Evolutionary conservation across 2,329 filamentous ascomycete species (phyloP).

Genomic region (Aspergillus sp.): DNA sequence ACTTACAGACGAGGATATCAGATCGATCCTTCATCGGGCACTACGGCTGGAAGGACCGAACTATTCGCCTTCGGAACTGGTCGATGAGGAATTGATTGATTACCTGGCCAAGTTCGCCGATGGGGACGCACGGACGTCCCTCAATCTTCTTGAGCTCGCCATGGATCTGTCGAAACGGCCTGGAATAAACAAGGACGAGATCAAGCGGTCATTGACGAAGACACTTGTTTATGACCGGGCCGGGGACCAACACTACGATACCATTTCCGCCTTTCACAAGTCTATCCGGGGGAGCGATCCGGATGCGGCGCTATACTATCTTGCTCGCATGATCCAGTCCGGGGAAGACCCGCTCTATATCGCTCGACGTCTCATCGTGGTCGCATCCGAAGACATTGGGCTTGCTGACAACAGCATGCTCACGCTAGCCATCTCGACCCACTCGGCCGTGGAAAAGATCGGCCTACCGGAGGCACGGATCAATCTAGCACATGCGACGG

Average conservation of each 20-base stretch:
- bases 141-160: conserved; percentile 89
- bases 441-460: conserved; percentile 86
- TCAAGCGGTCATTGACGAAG: conserved; percentile 83
- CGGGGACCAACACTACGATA: conserved; percentile 96
- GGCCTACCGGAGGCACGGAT: conserved; percentile 95
- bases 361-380: conserved; percentile 88
- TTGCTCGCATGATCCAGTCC: conserved; percentile 91
- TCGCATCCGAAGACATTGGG: conserved; percentile 91
- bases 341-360: conserved; percentile 94
- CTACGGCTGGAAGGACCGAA: conserved; percentile 62
- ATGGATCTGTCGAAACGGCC: conserved; percentile 70
- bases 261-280: conserved; percentile 96
- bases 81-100: conserved; percentile 73
- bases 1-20: conserved; percentile 70
- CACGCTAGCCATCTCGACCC: conserved; percentile 79
- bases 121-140: conserved; percentile 87
- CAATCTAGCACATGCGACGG: conserved; percentile 81
- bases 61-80: conserved; percentile 55
- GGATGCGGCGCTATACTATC: conserved; percentile 89
- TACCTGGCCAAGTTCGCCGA: conserved; percentile 88
- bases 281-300: conserved; percentile 84
- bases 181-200: conserved; percentile 69
- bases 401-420: conserved; percentile 84
- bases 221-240: conserved; percentile 93
- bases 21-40: conserved; percentile 74